These are phyloP conservation scores for Ceriops decandra DNA, from an alignment of 345 rosid genomes.

Conservation along the genomic window DNA sequence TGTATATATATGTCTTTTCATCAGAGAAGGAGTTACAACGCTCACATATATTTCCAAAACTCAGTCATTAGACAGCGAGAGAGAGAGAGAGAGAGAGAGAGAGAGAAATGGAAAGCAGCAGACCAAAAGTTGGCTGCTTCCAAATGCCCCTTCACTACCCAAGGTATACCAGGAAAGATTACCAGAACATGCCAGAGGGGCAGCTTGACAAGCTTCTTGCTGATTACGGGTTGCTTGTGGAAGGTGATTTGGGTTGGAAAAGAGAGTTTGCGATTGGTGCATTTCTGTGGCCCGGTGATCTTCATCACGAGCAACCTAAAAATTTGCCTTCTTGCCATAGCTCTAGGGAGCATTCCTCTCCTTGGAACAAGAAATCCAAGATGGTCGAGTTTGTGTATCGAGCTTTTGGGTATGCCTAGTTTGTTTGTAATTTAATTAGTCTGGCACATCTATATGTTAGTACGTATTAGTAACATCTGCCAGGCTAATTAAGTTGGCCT, in stretches of 20 bases:
- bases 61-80: background rate
- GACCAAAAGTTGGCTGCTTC: slow-evolving; percentile 22
- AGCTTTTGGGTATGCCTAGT: background rate
- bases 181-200: slow-evolving; percentile 55
- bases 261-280: slow-evolving; percentile 52
- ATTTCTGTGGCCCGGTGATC: slow-evolving; percentile 46
- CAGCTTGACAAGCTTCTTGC: slow-evolving; percentile 53
- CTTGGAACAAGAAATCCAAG: background rate
- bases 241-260: slow-evolving; percentile 38
- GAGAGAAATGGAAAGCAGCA: slow-evolving; percentile 19
- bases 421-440: background rate
- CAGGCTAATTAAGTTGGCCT: too few relatives aligned
- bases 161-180: slow-evolving; percentile 44
- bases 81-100: background rate
- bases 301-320: background rate
- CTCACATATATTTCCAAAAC: background rate
- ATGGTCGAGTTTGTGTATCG: background rate
- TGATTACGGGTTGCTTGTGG: slow-evolving; percentile 41
- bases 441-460: background rate
- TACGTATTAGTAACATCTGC: too few relatives aligned
- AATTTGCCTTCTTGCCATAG: background rate
- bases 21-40: background rate
- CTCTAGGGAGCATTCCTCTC: background rate
- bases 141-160: slow-evolving; percentile 70
- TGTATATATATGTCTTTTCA: too few relatives aligned